Evolutionary conservation across 441 rosid species (phyloP).

Genomic region (Raphanus hybrid): DNA sequence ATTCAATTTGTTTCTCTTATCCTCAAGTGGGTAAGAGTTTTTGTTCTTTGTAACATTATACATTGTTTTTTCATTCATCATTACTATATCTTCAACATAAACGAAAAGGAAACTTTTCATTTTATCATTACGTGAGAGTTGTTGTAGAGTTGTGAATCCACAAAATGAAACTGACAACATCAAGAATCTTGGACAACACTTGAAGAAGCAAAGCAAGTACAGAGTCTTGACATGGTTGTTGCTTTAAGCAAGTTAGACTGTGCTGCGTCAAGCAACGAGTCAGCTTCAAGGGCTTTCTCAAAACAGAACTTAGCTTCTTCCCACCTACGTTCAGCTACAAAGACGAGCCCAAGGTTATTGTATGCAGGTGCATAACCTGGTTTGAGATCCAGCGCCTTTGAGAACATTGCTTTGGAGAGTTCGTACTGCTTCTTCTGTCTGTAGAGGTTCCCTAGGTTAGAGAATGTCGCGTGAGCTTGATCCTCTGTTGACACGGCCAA

Average conservation of each 20-base stretch:
- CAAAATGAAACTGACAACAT: not conserved
- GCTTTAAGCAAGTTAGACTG: constrained; percentile 85
- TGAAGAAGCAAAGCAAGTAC: constrained; percentile 47
- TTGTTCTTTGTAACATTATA: constrained; percentile 34
- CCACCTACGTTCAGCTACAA: constrained; percentile 80
- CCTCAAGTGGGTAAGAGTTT: constrained; percentile 19
- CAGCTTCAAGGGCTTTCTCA: constrained; percentile 68
- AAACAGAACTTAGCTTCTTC: constrained; percentile 93
- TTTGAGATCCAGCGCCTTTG: constrained; percentile 78
- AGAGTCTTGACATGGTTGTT: constrained; percentile 53
- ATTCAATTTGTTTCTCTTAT: constrained; percentile 24
- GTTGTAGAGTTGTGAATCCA: not conserved
- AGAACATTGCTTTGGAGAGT: constrained; percentile 88
- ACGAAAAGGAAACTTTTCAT: not conserved
- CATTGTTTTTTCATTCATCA: constrained; percentile 19
- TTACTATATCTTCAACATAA: not conserved
- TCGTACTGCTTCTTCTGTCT: constrained; percentile 79
- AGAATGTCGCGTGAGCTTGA: constrained; percentile 73
- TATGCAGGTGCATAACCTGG: constrained; percentile 96
- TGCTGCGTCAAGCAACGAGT: constrained; percentile 88
- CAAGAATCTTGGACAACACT: constrained; percentile 37
- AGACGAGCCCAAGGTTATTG: constrained; percentile 92
- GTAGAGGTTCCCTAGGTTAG: constrained; percentile 92
- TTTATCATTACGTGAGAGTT: not conserved
- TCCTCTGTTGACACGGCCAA: constrained; percentile 64